These are phyloP conservation scores for Pythium oligandrum DNA, from an alignment of 352 stramenopile species.

Conservation along the genomic window DNA sequence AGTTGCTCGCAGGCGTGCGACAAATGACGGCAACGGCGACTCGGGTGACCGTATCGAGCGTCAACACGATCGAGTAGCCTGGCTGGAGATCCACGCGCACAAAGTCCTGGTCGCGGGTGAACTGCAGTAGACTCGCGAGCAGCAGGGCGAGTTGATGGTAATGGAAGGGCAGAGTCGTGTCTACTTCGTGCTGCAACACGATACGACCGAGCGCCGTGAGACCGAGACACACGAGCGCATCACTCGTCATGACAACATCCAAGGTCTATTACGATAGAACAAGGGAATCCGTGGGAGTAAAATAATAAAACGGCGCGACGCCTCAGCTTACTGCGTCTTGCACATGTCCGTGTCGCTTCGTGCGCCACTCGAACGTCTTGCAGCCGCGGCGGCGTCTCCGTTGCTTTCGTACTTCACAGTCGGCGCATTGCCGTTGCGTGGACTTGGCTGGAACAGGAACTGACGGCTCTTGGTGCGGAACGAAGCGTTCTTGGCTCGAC, in stretches of 20 bases:
- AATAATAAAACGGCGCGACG: too few relatives aligned
- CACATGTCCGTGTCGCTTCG: constrained; percentile 32
- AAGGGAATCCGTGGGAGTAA: too few relatives aligned
- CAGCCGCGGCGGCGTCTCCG: too few relatives aligned
- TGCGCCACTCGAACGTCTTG: constrained; percentile 4
- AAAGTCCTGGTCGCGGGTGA: constrained; percentile 30
- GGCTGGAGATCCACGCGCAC: constrained; percentile 30
- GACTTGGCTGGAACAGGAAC: constrained; percentile 30
- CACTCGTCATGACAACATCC: too few relatives aligned
- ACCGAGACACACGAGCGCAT: constrained; percentile 32
- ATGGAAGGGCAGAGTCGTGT: constrained; percentile 35
- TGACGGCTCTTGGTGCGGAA: constrained; percentile 19
- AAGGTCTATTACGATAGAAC: neutral
- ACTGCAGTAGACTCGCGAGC: constrained; percentile 57
- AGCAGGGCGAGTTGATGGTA: constrained; percentile 40
- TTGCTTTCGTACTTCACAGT: too few relatives aligned
- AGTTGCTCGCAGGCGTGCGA: constrained; percentile 2
- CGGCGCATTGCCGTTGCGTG: too few relatives aligned
- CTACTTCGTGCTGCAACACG: constrained; percentile 42
- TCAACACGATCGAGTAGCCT: constrained; percentile 33
- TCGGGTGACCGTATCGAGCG: constrained; percentile 28
- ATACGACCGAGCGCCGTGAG: constrained; percentile 41
- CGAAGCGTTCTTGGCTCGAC: neutral
- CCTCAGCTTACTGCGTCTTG: constrained; percentile 16
- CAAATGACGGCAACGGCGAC: constrained; percentile 38